Evolutionary conservation across 2,329 filamentous ascomycete genomes (phyloP).

Genomic region (Nothophaeocryptopus gaeumannii): DNA sequence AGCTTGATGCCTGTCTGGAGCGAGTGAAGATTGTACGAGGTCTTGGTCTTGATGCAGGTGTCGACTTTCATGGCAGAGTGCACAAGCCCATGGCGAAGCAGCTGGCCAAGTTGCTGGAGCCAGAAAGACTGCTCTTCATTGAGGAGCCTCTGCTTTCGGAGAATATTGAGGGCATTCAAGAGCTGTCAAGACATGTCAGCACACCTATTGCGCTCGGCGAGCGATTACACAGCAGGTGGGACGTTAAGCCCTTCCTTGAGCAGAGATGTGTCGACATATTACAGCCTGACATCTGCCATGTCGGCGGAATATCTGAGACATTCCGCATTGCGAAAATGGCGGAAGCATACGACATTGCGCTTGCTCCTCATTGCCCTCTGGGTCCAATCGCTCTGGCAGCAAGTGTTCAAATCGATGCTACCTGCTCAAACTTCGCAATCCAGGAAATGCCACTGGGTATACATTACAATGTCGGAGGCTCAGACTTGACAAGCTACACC

Average conservation of each 20-base stretch:
- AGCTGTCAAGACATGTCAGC: conserved; percentile 55
- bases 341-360: conserved; percentile 65
- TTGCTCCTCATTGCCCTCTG: conserved; percentile 71
- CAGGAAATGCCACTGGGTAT: conserved; percentile 78
- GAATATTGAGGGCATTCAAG: conserved; percentile 63
- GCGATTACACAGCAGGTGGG: conserved; percentile 69
- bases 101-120: conserved; percentile 64
- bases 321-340: conserved; percentile 67
- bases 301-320: conserved; percentile 66
- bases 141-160: conserved; percentile 72
- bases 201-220: conserved; percentile 71
- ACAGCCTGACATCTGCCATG: conserved; percentile 71
- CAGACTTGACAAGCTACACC: conserved; percentile 52
- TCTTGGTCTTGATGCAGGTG: conserved; percentile 67
- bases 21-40: conserved; percentile 66
- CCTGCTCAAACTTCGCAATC: conserved; percentile 65
- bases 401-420: conserved; percentile 63
- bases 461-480: conserved; percentile 69
- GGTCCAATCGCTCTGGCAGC: conserved; percentile 74
- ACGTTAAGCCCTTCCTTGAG: conserved; percentile 70
- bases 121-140: conserved; percentile 67
- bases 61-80: conserved; percentile 75
- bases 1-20: conserved; percentile 62
- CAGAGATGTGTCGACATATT: conserved; percentile 66
- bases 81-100: conserved; percentile 80